A percentile compares a stretch with the other conserved stretches of the same genome.
Evolutionary conservation across 306 rosid genomes (phyloP).

Genomic region (Arachis stenosperma): DNA sequence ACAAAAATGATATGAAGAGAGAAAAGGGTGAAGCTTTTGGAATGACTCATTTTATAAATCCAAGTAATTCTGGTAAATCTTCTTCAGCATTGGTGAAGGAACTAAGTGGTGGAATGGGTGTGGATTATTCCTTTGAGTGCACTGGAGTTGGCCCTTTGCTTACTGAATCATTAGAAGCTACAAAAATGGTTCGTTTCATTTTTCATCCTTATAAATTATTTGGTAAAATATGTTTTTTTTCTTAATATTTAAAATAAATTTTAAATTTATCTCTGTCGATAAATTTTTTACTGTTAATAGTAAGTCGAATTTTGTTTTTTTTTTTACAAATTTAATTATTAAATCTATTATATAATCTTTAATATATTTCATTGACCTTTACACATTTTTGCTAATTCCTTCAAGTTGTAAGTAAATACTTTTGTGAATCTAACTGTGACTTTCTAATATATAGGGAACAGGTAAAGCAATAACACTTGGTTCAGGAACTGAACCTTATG

Average conservation of each 20-base stretch:
- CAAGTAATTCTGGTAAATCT: conserved; percentile 39
- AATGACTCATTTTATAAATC: conserved; percentile 49
- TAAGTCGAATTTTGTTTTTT: no score
- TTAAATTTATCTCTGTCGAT: no score
- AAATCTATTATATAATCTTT: no score
- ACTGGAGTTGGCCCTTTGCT: conserved; percentile 48
- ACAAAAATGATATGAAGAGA: conserved; percentile 52
- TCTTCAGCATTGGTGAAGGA: conserved; percentile 49
- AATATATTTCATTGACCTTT: neutral
- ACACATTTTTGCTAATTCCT: neutral
- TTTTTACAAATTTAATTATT: no score
- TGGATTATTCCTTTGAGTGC: conserved; percentile 63
- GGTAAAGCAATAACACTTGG: conserved; percentile 52
- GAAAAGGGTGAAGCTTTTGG: conserved; percentile 50
- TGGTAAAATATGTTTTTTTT: no score
- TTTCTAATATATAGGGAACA: conserved; percentile 40
- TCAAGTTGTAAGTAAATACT: neutral
- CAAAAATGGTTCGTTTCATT: conserved; percentile 50
- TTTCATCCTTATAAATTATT: no score
- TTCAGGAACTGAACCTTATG: neutral
- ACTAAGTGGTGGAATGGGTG: conserved; percentile 57
- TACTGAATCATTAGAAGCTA: conserved; percentile 51
- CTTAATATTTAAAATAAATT: no score
- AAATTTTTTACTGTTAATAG: no score
- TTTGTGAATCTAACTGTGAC: neutral